Conservation (phyloP, 805 yeast genomes). For the Saccharomycopsis malanga region DNA sequence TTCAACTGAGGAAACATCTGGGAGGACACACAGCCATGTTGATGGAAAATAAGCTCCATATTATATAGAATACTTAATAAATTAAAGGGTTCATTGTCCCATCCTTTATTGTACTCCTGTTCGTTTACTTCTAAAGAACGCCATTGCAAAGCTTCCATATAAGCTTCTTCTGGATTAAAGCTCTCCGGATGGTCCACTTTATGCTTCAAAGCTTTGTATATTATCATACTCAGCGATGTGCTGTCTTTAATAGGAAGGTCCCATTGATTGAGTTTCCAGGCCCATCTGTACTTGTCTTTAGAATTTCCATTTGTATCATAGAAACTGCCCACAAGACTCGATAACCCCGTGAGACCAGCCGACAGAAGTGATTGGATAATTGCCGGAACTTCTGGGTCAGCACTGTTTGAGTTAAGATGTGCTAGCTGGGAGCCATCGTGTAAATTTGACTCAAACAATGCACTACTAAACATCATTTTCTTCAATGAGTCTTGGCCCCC, state of each 20-base stretch:
- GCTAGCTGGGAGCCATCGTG: no score
- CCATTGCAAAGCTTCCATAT: neutral
- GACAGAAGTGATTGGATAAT: constrained; percentile 32
- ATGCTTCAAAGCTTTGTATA: constrained; percentile 46
- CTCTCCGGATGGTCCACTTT: neutral
- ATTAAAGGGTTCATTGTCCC: neutral
- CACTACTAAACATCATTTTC: constrained; percentile 48
- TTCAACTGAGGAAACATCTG: constrained; percentile 18
- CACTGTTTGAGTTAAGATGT: no score
- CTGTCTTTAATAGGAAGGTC: constrained; percentile 44
- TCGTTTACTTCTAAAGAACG: neutral
- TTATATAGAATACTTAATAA: no score
- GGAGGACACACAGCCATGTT: no score
- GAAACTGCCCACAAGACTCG: constrained; percentile 36
- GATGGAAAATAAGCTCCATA: neutral
- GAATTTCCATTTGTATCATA: neutral
- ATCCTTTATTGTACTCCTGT: neutral
- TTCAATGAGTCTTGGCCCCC: constrained; percentile 32
- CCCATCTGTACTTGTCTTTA: constrained; percentile 45
- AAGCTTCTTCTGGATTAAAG: neutral
- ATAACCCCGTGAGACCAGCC: constrained; percentile 53
- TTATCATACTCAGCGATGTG: constrained; percentile 35
- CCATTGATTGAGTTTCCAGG: constrained; percentile 78
- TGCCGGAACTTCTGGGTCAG: no score
- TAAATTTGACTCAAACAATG: constrained; percentile 47